Evolutionary conservation across 352 stramenopile genomes (phyloP).

Genomic region (Paralagenidium karlingii): DNA sequence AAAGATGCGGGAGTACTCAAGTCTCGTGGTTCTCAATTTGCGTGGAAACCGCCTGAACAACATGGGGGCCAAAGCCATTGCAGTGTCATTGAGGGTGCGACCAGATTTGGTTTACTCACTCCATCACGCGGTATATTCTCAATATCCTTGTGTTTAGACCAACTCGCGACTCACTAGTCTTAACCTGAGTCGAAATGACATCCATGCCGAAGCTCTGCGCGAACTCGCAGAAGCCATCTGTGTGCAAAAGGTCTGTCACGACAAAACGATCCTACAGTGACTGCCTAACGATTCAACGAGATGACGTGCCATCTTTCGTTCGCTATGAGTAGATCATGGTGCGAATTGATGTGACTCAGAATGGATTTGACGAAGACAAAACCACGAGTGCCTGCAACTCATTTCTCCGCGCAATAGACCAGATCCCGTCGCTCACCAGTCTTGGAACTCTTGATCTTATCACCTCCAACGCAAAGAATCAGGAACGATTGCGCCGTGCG

Average conservation of each 20-base stretch:
- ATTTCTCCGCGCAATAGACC: conserved; percentile 2
- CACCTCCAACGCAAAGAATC: background rate
- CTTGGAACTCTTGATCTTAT: conserved; percentile 4
- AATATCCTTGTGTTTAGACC: too few relatives aligned
- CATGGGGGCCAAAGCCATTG: conserved; percentile 12
- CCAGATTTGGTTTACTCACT: too few relatives aligned
- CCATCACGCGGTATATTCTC: too few relatives aligned
- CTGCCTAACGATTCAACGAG: too few relatives aligned
- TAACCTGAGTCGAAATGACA: conserved; percentile 21
- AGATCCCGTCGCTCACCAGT: conserved; percentile 3
- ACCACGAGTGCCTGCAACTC: background rate
- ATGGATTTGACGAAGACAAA: conserved; percentile 1
- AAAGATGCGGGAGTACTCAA: conserved; percentile 13
- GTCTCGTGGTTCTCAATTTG: conserved; percentile 19
- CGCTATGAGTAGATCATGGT: conserved; percentile 12
- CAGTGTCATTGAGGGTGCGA: conserved; percentile 9
- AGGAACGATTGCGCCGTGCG: conserved; percentile 1
- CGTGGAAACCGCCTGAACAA: conserved; percentile 15
- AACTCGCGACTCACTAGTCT: conserved; percentile 17
- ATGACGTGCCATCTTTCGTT: too few relatives aligned
- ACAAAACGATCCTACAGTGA: too few relatives aligned
- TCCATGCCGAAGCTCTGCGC: conserved; percentile 10
- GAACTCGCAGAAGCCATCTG: conserved; percentile 3
- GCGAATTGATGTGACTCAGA: conserved; percentile 17
- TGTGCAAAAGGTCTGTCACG: too few relatives aligned